A percentile compares a stretch with the other conserved stretches of the same genome.
Evolutionary conservation across 2,329 filamentous ascomycete genomes (phyloP).

Genomic region (Onygena corvina): DNA sequence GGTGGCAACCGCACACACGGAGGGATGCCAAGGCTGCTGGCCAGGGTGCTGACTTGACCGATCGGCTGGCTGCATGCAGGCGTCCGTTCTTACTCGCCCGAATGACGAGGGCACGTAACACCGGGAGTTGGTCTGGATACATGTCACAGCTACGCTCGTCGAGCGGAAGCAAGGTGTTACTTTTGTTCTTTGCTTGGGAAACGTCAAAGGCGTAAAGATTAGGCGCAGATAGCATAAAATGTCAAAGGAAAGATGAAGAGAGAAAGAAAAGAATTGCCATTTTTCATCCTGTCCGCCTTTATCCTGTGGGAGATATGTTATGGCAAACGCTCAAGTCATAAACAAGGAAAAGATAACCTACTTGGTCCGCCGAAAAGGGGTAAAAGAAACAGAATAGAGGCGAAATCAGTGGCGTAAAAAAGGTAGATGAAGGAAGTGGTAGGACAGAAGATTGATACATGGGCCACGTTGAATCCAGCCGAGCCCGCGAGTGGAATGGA

Average conservation of each 20-base stretch:
- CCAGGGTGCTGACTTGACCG: no score
- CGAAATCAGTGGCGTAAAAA: background rate
- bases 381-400: background rate
- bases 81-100: no score
- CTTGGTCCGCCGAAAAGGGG: background rate
- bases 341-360: conserved; percentile 2
- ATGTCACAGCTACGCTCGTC: no score
- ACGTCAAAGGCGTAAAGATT: background rate
- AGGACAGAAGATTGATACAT: background rate
- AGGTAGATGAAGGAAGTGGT: background rate
- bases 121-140: no score
- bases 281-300: conserved; percentile 4
- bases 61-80: no score
- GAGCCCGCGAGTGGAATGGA: conserved; percentile 4
- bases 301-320: conserved; percentile 3
- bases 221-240: background rate
- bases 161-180: background rate
- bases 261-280: background rate
- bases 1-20: no score
- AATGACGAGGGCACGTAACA: no score
- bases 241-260: background rate
- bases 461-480: conserved; percentile 1
- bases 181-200: background rate
- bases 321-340: conserved; percentile 3
- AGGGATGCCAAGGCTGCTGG: no score